These are phyloP conservation scores for Penicillium sp. DNA, from an alignment of 2,329 filamentous ascomycete genomes.

Conservation along the genomic window DNA sequence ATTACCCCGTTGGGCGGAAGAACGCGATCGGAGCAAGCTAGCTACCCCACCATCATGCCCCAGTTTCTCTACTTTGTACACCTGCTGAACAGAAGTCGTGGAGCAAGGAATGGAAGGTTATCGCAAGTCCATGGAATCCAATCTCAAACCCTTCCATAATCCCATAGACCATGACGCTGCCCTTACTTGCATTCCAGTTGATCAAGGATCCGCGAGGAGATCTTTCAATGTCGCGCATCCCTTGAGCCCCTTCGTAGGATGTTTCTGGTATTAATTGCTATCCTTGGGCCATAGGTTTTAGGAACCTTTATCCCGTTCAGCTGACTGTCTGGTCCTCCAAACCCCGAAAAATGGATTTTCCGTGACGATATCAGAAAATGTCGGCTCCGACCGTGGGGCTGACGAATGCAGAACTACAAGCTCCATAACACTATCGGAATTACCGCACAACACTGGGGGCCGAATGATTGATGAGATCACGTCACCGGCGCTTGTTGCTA, in stretches of 20 bases:
- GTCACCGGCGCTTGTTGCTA: conserved; percentile 1
- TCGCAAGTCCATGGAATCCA: conserved; percentile 2
- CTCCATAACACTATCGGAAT: not conserved
- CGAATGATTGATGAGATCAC: not conserved
- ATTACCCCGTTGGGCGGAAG: conserved; percentile 6
- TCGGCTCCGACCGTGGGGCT: not conserved
- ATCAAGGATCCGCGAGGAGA: conserved; percentile 28
- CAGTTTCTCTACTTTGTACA: not conserved
- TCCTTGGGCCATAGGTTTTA: not conserved
- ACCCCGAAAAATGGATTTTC: not conserved
- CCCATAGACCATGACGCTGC: conserved; percentile 15
- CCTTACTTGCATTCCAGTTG: conserved; percentile 26
- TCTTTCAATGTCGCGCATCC: conserved; percentile 27
- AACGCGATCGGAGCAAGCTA: conserved; percentile 8
- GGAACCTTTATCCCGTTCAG: not conserved
- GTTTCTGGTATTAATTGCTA: conserved; percentile 6
- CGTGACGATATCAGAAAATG: not conserved
- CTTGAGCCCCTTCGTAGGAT: conserved; percentile 13
- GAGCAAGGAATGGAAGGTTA: conserved; percentile 22
- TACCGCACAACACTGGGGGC: not conserved
- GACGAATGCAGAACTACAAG: not conserved
- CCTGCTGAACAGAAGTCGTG: conserved; percentile 6
- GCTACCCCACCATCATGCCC: conserved; percentile 12
- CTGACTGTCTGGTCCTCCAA: not conserved
- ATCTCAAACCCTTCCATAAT: not conserved